A percentile compares a stretch with the other conserved stretches of the same genome.
Conservation (phyloP, 2,329 filamentous ascomycete species). For the Fusarium xylarioides region DNA sequence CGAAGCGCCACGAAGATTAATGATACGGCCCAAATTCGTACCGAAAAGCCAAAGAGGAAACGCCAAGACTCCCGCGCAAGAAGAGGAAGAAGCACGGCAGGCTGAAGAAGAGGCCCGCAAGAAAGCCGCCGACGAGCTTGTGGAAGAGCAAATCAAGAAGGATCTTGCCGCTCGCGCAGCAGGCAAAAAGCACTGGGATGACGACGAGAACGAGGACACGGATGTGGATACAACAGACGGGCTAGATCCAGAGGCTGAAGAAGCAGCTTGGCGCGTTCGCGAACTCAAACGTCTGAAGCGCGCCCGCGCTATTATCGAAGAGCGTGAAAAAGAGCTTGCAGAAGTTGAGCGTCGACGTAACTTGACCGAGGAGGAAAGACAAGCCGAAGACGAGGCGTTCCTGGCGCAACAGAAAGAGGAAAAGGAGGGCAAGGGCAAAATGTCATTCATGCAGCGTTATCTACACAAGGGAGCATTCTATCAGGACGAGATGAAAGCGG, state of each 20-base stretch:
- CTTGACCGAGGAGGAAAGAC: conserved; percentile 85
- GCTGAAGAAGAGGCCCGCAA: conserved; percentile 70
- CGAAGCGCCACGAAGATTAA: conserved; percentile 63
- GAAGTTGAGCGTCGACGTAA: conserved; percentile 90
- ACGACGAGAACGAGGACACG: conserved; percentile 73
- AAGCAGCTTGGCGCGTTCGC: conserved; percentile 91
- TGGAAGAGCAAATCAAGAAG: conserved; percentile 89
- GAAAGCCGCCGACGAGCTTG: conserved; percentile 78
- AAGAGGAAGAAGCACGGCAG: conserved; percentile 48
- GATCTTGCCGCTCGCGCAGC: conserved; percentile 78
- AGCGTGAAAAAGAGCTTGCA: conserved; percentile 82
- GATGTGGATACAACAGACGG: conserved; percentile 91
- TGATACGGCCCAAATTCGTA: conserved; percentile 72
- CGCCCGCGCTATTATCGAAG: conserved; percentile 84
- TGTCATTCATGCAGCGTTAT: conserved; percentile 94
- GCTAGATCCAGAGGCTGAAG: conserved; percentile 85
- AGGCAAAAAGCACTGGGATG: conserved; percentile 88
- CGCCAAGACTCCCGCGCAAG: conserved; percentile 41
- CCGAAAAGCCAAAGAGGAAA: conserved; percentile 64
- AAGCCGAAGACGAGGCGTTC: conserved; percentile 82
- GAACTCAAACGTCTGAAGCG: conserved; percentile 90
- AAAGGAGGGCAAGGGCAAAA: conserved; percentile 79
- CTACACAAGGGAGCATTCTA: conserved; percentile 98
- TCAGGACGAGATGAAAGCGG: conserved; percentile 78
- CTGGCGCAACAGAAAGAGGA: conserved; percentile 83